Conservation (phyloP, 176 grass and related monocot species). For the Triticum aestivum region DNA sequence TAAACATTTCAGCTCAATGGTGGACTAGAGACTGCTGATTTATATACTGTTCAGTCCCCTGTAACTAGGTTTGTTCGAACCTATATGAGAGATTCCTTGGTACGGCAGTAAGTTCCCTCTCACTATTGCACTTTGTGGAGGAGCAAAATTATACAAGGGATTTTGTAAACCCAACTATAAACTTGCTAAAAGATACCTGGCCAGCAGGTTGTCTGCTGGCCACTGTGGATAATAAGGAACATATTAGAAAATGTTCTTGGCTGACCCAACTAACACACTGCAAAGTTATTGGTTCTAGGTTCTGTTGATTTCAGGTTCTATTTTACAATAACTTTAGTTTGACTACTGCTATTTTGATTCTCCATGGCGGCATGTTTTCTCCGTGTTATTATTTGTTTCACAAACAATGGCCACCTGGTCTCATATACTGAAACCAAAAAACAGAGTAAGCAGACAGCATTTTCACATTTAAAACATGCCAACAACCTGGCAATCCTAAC, state of each 20-base stretch:
- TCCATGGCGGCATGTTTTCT: not conserved
- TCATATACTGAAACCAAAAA: not conserved
- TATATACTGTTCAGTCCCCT: not conserved
- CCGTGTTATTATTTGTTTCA: not conserved
- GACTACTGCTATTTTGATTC: not conserved
- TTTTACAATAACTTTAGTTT: not conserved
- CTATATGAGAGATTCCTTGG: not conserved
- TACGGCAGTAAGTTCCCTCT: not conserved
- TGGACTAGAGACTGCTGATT: not conserved
- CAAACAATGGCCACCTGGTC: not conserved
- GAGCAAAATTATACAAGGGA: not conserved
- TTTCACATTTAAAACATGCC: not conserved
- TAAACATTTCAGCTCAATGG: not conserved
- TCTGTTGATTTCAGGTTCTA: not conserved
- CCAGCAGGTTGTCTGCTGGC: not conserved
- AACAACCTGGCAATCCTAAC: not conserved
- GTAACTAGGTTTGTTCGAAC: not conserved
- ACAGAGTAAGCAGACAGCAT: not conserved
- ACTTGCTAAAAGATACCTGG: conserved; percentile 1
- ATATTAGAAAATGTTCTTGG: not conserved
- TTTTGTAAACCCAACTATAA: not conserved
- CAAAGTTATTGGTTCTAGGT: not conserved
- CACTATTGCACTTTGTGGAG: not conserved
- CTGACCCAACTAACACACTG: not conserved
- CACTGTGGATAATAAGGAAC: not conserved